Evolutionary conservation across 2,329 filamentous ascomycete genomes (phyloP).

Genomic region (Diaporthe destruens): DNA sequence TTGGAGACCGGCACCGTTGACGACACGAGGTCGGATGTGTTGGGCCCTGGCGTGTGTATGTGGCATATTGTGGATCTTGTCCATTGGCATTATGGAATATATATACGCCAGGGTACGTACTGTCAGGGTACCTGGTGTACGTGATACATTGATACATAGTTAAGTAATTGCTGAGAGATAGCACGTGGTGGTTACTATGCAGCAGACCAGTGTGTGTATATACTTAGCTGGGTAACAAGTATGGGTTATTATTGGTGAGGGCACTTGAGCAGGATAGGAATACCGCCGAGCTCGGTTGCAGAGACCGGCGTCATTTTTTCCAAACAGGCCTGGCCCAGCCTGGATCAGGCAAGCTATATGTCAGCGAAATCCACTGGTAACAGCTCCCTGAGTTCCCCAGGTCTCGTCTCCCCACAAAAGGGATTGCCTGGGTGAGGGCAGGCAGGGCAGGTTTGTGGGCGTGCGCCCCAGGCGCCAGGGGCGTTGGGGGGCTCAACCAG

Average conservation of each 20-base stretch:
- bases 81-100: background rate
- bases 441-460: no score
- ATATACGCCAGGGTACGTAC: background rate
- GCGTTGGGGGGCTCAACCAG: no score
- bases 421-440: constrained; percentile 1
- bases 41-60: background rate
- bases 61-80: background rate
- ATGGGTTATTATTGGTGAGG: background rate
- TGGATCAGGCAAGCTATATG: constrained; percentile 20
- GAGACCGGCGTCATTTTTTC: constrained; percentile 22
- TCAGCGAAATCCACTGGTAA: constrained; percentile 25
- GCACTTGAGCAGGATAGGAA: constrained; percentile 33
- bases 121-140: background rate
- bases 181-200: background rate
- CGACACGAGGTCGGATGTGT: constrained; percentile 19
- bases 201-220: background rate
- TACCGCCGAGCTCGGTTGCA: constrained; percentile 35
- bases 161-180: background rate
- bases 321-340: constrained; percentile 9
- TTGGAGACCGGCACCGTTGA: no score
- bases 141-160: constrained; percentile 14
- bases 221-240: no score
- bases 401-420: constrained; percentile 30
- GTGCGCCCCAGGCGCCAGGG: no score
- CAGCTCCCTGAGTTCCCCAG: constrained; percentile 4